Conservation (phyloP, 2,329 filamentous ascomycete species). For the Exophiala spinifera region DNA sequence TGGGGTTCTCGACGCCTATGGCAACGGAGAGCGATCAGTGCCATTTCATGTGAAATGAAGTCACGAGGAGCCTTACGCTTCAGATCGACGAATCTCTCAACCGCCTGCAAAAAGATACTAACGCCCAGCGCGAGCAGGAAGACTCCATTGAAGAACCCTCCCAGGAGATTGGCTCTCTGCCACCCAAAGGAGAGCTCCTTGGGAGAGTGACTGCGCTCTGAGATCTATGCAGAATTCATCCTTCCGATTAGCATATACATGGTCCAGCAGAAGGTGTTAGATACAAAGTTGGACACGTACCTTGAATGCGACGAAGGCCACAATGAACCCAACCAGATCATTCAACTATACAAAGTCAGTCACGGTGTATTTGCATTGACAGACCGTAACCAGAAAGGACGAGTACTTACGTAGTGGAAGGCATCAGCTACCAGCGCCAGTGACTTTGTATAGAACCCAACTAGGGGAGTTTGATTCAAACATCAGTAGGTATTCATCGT, state of each 20-base stretch:
- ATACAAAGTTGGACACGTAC: no score
- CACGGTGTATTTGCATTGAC: no score
- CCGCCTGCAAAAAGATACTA: conserved; percentile 69
- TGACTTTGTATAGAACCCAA: neutral
- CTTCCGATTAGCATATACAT: no score
- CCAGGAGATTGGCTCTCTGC: conserved; percentile 69
- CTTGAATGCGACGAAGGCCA: neutral
- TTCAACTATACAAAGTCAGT: neutral
- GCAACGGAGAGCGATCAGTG: neutral
- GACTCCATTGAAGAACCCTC: conserved; percentile 77
- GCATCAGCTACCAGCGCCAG: neutral
- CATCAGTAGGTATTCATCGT: no score
- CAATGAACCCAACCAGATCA: neutral
- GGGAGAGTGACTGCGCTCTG: conserved; percentile 56
- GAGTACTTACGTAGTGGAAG: neutral
- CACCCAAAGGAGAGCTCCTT: conserved; percentile 68
- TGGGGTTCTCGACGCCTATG: neutral
- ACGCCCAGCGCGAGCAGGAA: conserved; percentile 69
- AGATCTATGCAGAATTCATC: conserved; percentile 47
- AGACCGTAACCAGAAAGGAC: no score
- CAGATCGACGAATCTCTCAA: conserved; percentile 65
- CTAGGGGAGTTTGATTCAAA: neutral
- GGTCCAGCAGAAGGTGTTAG: no score
- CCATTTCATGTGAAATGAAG: neutral
- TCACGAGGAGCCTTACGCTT: conserved; percentile 28